Conservation (phyloP, 495 filamentous ascomycete genomes). For the Annulohypoxylon stygium region DNA sequence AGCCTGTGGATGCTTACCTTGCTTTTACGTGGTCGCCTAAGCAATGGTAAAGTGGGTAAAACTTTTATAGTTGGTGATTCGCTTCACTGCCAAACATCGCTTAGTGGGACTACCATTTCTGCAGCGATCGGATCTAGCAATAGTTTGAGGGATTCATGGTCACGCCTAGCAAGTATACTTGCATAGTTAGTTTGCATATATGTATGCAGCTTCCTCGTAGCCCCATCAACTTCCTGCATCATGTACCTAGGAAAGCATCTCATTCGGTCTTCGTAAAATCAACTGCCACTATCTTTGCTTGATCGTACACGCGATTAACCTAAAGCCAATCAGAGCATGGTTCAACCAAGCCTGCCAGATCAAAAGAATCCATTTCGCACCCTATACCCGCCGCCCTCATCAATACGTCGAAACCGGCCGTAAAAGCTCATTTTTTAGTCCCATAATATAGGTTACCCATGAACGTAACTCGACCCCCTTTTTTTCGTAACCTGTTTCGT, state of each 20-base stretch:
- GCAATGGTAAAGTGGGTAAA: neutral
- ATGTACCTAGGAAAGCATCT: conserved; percentile 30
- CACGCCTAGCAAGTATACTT: neutral
- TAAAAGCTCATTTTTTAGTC: conserved; percentile 23
- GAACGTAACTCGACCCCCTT: conserved; percentile 7
- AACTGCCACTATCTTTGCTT: conserved; percentile 38
- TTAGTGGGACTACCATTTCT: conserved; percentile 6
- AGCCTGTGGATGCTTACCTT: too few species aligned
- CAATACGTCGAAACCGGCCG: conserved; percentile 35
- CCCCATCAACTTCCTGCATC: conserved; percentile 22
- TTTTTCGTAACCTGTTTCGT: conserved; percentile 37
- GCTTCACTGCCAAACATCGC: neutral
- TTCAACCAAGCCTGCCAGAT: conserved; percentile 32
- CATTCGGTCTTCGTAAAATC: conserved; percentile 38
- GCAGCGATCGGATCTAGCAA: conserved; percentile 18
- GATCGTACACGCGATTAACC: conserved; percentile 48
- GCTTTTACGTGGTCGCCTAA: neutral
- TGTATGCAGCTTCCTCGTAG: conserved; percentile 8
- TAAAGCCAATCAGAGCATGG: conserved; percentile 35
- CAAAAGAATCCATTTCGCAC: conserved; percentile 21
- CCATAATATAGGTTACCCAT: conserved; percentile 23
- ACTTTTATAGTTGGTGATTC: neutral
- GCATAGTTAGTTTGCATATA: conserved; percentile 13
- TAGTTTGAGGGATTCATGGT: neutral
- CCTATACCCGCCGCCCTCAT: conserved; percentile 32